Evolutionary conservation across 352 stramenopile species (phyloP).

Genomic region (Aphanomyces euteiches): DNA sequence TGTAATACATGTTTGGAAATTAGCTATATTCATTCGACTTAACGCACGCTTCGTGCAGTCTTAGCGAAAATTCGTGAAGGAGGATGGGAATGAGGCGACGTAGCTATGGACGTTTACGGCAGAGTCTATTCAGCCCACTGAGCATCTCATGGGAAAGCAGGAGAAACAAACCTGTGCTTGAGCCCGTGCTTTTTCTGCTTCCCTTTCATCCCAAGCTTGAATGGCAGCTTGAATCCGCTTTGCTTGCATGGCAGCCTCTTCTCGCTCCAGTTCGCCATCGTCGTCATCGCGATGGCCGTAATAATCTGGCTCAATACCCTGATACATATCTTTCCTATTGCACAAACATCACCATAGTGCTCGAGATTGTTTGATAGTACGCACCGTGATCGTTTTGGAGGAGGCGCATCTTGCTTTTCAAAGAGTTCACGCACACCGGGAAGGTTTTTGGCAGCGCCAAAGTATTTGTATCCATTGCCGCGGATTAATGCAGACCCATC

Average conservation of each 20-base stretch:
- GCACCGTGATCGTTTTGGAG: constrained; percentile 47
- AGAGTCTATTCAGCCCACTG: too few species aligned
- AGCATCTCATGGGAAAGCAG: too few species aligned
- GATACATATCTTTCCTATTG: constrained; percentile 80
- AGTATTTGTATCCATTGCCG: constrained; percentile 93
- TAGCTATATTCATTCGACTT: too few species aligned
- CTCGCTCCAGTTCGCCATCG: constrained; percentile 49
- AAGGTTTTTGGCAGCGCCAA: constrained; percentile 94
- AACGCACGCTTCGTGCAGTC: too few species aligned
- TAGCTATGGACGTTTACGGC: too few species aligned
- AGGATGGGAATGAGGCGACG: too few species aligned
- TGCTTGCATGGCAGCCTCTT: constrained; percentile 48
- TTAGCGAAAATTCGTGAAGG: too few species aligned
- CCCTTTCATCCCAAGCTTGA: constrained; percentile 48
- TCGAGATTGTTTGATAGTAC: not conserved
- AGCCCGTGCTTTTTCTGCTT: constrained; percentile 26
- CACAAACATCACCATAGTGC: not conserved
- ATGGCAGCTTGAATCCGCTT: constrained; percentile 49
- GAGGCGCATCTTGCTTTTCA: constrained; percentile 65
- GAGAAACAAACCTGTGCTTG: constrained; percentile 6
- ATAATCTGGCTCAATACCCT: constrained; percentile 85
- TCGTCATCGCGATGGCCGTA: constrained; percentile 72
- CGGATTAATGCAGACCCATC: constrained; percentile 68
- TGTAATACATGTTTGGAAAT: not conserved
- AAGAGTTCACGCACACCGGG: constrained; percentile 95